A percentile compares a stretch with the other conserved stretches of the same genome.
These are phyloP conservation scores for Bocquillonia castaneifolia DNA, from an alignment of 441 rosid genomes.

Conservation along the genomic window DNA sequence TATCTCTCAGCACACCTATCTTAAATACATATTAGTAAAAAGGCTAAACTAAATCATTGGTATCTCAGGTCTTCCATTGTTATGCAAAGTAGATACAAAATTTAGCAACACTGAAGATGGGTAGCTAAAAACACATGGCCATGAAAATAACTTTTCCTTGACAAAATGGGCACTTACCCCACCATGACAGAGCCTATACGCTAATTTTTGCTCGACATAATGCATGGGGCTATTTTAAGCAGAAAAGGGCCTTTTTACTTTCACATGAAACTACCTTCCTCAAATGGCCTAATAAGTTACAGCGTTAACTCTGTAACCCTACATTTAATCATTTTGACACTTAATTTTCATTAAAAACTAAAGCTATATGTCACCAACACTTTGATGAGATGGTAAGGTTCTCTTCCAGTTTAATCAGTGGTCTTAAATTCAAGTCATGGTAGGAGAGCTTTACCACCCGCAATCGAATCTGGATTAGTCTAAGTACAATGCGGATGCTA, in stretches of 20 bases:
- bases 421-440: no score
- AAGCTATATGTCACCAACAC: no score
- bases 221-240: constrained; percentile 9
- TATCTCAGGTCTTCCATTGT: constrained; percentile 10
- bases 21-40: constrained; percentile 12
- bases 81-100: constrained; percentile 17
- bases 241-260: neutral
- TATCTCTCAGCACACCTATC: constrained; percentile 5
- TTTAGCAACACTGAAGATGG: constrained; percentile 8
- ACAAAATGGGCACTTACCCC: constrained; percentile 20
- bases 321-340: no score
- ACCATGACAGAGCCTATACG: constrained; percentile 16
- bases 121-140: neutral
- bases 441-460: no score
- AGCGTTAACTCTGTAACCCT: no score
- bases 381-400: no score
- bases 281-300: neutral
- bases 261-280: neutral
- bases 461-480: no score
- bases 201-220: constrained; percentile 12
- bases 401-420: no score
- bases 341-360: no score
- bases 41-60: constrained; percentile 21
- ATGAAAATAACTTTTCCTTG: constrained; percentile 21
- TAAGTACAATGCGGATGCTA: neutral